phyloP scores from a whole-genome alignment of 83 land plant genomes.

The Diphasiastrum complanatum region DNA sequence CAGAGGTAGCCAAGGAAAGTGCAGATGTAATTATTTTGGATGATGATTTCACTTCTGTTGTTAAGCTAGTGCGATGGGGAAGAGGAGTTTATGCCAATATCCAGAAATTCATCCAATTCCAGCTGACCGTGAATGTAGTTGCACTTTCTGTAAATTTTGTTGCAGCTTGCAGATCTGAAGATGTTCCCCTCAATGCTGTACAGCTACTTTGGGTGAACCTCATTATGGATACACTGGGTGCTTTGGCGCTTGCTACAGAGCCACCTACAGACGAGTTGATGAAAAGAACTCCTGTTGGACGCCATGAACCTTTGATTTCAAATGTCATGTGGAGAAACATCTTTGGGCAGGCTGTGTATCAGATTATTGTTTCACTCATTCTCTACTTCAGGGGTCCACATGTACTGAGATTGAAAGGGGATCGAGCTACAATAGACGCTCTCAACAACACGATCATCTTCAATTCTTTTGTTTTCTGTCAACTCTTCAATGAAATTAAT shows the following conservation, averaged over 20 bases:
- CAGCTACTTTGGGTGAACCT: slow-evolving; percentile 14
- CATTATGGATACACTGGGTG: slow-evolving; percentile 13
- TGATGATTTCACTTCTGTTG: neutral
- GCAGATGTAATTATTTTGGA: slow-evolving; percentile 1
- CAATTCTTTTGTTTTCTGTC: slow-evolving; percentile 13
- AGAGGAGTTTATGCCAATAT: slow-evolving; percentile 11
- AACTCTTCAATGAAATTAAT: no score
- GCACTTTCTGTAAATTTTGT: slow-evolving; percentile 3
- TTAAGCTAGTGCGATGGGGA: no score
- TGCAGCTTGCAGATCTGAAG: slow-evolving; percentile 1
- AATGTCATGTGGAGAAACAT: slow-evolving; percentile 16
- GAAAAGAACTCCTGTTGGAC: slow-evolving; percentile 3
- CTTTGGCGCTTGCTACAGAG: no score
- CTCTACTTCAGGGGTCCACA: neutral
- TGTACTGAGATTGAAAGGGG: neutral
- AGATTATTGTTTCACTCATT: neutral
- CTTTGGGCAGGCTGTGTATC: slow-evolving; percentile 12
- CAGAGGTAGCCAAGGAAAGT: no score
- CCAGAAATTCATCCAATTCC: slow-evolving; percentile 11
- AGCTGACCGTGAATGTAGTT: slow-evolving; percentile 14
- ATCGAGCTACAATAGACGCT: neutral
- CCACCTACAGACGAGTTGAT: slow-evolving; percentile 17
- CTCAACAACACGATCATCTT: slow-evolving; percentile 4
- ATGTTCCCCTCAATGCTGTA: no score
- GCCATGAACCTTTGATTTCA: slow-evolving; percentile 3